Evolutionary conservation across 768 basidiomycete species (phyloP).

Genomic region (Hericium alpestre): DNA sequence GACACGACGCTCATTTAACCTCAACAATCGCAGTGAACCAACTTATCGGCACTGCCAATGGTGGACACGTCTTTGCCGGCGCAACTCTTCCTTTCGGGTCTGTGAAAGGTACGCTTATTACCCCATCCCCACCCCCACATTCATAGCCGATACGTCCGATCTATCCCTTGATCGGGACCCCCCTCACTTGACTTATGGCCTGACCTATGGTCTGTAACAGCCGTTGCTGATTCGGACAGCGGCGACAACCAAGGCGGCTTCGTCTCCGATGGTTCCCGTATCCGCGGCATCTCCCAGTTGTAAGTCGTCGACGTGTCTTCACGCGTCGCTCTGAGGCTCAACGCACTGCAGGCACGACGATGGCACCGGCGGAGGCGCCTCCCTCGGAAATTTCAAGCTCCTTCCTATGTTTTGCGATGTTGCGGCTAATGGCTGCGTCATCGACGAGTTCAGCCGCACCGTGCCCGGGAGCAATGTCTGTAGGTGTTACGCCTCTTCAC

Average conservation of each 20-base stretch:
- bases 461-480: background rate
- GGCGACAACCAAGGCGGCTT: background rate
- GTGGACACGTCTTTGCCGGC: slow-evolving; percentile 61
- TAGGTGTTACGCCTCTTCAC: slow-evolving; percentile 34
- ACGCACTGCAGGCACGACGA: slow-evolving; percentile 49
- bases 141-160: too few relatives aligned
- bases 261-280: background rate
- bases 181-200: too few relatives aligned
- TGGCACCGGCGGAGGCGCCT: slow-evolving; percentile 50
- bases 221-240: background rate
- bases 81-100: slow-evolving; percentile 3
- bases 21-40: slow-evolving; percentile 30
- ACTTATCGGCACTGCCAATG: slow-evolving; percentile 56
- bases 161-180: too few relatives aligned
- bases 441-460: slow-evolving; percentile 24
- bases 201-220: background rate
- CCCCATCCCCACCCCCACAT: background rate
- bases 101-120: background rate
- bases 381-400: slow-evolving; percentile 54
- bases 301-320: background rate
- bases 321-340: slow-evolving; percentile 21
- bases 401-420: slow-evolving; percentile 38
- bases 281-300: background rate
- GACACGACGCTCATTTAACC: background rate
- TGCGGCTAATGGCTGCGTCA: slow-evolving; percentile 43